These are phyloP conservation scores for Oehlia diaphana DNA, from an alignment of 192 early-diverging fungal genomes.

Conservation along the genomic window DNA sequence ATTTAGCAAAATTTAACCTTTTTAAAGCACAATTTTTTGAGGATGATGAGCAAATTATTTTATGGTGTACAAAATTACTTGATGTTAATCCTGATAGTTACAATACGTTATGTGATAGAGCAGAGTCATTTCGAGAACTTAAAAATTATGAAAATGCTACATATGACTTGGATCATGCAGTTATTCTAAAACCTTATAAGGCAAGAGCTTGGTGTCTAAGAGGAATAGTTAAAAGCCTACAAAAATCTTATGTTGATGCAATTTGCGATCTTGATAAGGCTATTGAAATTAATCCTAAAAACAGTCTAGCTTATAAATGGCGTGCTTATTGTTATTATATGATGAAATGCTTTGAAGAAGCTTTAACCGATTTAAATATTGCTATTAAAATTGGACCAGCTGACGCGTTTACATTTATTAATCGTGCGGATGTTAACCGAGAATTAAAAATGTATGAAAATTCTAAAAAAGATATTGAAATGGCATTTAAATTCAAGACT, in stretches of 20 bases:
- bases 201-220: slow-evolving; percentile 6
- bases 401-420: not conserved
- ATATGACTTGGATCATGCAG: slow-evolving; percentile 2
- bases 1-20: not conserved
- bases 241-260: not conserved
- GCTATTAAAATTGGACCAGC: not conserved
- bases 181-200: slow-evolving; percentile 12
- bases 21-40: not conserved
- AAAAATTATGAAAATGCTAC: not conserved
- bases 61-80: slow-evolving; percentile 2
- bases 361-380: slow-evolving; percentile 5
- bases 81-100: not conserved
- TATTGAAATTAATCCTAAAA: slow-evolving; percentile 4
- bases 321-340: not conserved
- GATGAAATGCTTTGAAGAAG: not conserved
- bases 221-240: not conserved
- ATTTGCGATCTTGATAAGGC: slow-evolving; percentile 4
- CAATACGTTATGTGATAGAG: slow-evolving; percentile 11
- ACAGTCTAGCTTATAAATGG: not conserved
- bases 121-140: slow-evolving; percentile 1
- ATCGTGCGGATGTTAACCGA: slow-evolving; percentile 11
- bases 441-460: slow-evolving; percentile 1
- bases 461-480: not conserved
- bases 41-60: not conserved
- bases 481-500: not conserved